These are phyloP conservation scores for Colletotrichum plurivorum DNA, from an alignment of 2,329 filamentous ascomycete species.

Conservation along the genomic window DNA sequence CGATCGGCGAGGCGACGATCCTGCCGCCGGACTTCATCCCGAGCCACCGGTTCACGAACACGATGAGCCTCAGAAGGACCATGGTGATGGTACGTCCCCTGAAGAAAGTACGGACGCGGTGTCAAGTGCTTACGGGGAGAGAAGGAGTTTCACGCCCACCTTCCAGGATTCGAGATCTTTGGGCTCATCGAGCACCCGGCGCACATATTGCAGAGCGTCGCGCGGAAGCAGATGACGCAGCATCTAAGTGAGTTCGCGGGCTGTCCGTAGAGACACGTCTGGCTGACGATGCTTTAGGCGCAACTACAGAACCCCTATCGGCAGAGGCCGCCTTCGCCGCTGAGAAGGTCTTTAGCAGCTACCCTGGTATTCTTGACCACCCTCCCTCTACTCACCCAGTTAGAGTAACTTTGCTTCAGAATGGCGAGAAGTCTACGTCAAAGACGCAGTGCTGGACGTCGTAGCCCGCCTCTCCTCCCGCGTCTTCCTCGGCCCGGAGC, in stretches of 20 bases:
- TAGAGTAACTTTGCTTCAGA: constrained; percentile 40
- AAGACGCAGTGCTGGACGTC: constrained; percentile 41
- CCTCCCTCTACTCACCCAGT: not conserved
- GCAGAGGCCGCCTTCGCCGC: constrained; percentile 6
- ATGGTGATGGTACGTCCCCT: not conserved
- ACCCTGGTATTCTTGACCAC: not conserved
- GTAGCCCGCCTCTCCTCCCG: constrained; percentile 65
- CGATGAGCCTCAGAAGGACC: not conserved
- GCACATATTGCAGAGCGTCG: not conserved
- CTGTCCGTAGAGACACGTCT: too few relatives aligned
- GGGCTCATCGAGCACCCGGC: not conserved
- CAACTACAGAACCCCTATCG: not conserved
- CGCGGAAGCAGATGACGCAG: constrained; percentile 6
- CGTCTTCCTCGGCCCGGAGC: constrained; percentile 60
- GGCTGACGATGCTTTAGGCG: not conserved
- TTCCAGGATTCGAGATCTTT: constrained; percentile 3
- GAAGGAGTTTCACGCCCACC: constrained; percentile 10
- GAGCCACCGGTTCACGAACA: not conserved
- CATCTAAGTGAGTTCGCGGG: not conserved
- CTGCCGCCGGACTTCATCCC: not conserved
- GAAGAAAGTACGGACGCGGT: too few relatives aligned
- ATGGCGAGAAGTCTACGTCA: constrained; percentile 33
- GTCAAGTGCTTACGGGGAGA: too few relatives aligned
- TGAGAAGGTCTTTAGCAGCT: not conserved
- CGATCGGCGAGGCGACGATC: not conserved